Base-by-base conservation (phyloP, 148 eudicot genomes). In the Chenopodium berlandieri region DNA sequence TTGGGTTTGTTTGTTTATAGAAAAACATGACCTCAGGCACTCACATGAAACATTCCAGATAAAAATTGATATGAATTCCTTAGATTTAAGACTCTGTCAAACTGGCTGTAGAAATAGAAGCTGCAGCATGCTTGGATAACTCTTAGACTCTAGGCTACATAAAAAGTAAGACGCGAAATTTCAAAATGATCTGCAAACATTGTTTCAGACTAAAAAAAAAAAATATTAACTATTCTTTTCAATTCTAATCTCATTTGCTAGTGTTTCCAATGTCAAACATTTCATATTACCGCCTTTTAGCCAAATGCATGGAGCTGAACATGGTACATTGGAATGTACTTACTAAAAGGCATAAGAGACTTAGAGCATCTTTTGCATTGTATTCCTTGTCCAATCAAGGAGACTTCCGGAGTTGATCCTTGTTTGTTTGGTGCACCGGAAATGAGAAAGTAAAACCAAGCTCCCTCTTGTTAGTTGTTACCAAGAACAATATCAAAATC, bases 381-480 rank as follows among this genome's bases (percentile, higher is more conserved):
- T 32, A 88, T 69, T 86, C 81, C 67, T 88, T 32, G 90, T 86
- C 90, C 90, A 88, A 70, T 80, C 84, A 56, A 86, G 75, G 46
- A 88, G 85, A 77, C 84, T 86, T 27, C 87, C 88, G 7, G 87
- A 84, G 76, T 84, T 82, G 75, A 88, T 84, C 75, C 23, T 31
- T 31, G 32, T 31, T 72, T 11, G 81, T 56, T 25, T 88, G 88
- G 37, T 77, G 83, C 69, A 88, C 90, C 20, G 90, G 90, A 71
- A 88, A 88, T 20, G 90, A 88, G 77, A 88, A 88, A 19, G 88
- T 84, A 76, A 88, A 88, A 71, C 90, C 88, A 20, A 86, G 84
- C 67, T 86, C 88, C 84, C 84, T 80, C 60, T 80, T 84, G 37
- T n/a, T 80, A 14, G 50, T 80, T 84, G 37, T n/a, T 80, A 14